Percentiles rank a stretch among this genome's conserved stretches.
These are phyloP conservation scores for Backusella liffmaniae DNA, from an alignment of 192 early-diverging fungal genomes.

Conservation along the genomic window DNA sequence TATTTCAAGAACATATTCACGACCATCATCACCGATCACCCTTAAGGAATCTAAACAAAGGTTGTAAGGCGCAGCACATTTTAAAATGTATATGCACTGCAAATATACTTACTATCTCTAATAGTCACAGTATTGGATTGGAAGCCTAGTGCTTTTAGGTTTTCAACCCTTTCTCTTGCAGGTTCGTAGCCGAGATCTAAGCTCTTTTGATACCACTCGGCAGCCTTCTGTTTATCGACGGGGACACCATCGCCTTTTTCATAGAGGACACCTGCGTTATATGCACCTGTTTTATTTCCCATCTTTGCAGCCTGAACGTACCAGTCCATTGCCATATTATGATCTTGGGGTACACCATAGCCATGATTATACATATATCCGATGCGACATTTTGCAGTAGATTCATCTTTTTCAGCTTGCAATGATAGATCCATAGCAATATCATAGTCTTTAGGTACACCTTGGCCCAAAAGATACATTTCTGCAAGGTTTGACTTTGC, in stretches of 20 bases:
- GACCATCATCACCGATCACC: neutral
- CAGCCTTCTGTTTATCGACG: neutral
- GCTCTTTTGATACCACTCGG: neutral
- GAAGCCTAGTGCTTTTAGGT: neutral
- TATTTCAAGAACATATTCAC: neutral
- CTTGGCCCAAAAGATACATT: neutral
- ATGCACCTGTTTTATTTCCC: neutral
- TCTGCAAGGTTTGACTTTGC: neutral
- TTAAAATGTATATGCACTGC: neutral
- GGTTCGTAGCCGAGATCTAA: neutral
- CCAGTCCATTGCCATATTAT: slow-evolving; percentile 2
- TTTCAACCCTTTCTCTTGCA: neutral
- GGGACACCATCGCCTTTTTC: neutral
- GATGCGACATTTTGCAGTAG: neutral
- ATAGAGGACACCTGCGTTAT: neutral
- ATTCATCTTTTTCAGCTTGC: slow-evolving; percentile 1
- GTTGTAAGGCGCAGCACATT: neutral
- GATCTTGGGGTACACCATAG: neutral
- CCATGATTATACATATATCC: neutral
- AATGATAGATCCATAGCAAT: neutral
- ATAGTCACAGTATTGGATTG: neutral
- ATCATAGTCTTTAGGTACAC: neutral
- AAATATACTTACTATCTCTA: neutral
- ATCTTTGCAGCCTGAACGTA: neutral
- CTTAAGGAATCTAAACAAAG: neutral